phyloP scores from a whole-genome alignment of 345 rosid genomes.

The Cochlearia excelsa region DNA sequence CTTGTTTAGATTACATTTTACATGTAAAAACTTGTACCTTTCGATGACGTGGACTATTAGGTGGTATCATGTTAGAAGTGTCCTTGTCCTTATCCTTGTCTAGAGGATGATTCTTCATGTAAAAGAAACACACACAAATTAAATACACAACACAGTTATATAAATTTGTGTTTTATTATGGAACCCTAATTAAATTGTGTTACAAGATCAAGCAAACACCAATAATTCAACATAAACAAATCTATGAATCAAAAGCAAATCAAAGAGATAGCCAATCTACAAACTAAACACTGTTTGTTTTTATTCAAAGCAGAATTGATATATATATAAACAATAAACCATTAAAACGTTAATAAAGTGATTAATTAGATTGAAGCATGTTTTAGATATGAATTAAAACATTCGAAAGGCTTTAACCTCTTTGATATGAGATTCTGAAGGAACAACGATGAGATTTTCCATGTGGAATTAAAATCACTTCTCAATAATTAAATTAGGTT shows the following conservation, averaged over 20 bases:
- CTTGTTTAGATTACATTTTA: neutral
- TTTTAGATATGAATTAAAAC: neutral
- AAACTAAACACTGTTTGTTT: neutral
- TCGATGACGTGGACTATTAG: constrained; percentile 40
- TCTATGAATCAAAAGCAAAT: neutral
- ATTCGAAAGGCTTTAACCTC: constrained; percentile 51
- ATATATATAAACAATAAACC: neutral
- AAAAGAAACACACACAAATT: neutral
- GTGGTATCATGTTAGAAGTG: constrained; percentile 30
- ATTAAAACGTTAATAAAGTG: neutral
- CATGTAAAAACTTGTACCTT: constrained; percentile 14
- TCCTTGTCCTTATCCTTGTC: constrained; percentile 31
- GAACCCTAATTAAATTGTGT: no score
- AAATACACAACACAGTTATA: neutral
- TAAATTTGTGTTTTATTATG: constrained; percentile 3
- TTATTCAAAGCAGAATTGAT: no score
- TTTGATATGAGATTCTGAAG: constrained; percentile 37
- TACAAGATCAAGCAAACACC: no score
- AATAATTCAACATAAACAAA: no score
- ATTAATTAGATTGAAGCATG: neutral
- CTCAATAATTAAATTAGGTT: constrained; percentile 12
- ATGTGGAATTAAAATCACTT: constrained; percentile 11
- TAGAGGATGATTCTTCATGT: constrained; percentile 25
- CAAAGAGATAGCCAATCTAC: constrained; percentile 18
- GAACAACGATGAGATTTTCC: constrained; percentile 7